Conservation (phyloP, 169 alveolate species). For the Cryptosporidium viatorum region DNA sequence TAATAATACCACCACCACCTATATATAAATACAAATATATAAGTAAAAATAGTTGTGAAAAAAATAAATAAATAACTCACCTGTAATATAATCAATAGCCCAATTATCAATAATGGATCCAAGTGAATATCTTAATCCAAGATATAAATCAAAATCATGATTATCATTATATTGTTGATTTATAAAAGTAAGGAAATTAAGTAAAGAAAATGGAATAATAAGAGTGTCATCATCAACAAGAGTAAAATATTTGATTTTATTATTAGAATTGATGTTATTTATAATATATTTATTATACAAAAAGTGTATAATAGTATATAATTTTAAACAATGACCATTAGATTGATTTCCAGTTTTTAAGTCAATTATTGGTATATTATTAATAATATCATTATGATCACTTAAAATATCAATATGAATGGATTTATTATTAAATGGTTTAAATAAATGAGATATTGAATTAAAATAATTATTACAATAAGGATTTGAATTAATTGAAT, state of each 20-base stretch:
- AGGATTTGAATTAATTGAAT: constrained; percentile 6
- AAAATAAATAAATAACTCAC: not conserved
- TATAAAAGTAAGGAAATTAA: constrained; percentile 18
- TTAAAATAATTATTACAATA: constrained; percentile 25
- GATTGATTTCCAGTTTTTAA: constrained; percentile 47
- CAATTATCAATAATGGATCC: constrained; percentile 63
- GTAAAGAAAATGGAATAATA: constrained; percentile 36
- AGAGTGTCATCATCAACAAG: constrained; percentile 70
- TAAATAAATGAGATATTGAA: not conserved
- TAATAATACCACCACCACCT: constrained; percentile 69
- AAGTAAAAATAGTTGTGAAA: not conserved
- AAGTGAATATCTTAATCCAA: constrained; percentile 70
- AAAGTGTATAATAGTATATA: constrained; percentile 41
- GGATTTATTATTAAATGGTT: not conserved
- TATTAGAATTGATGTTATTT: not conserved
- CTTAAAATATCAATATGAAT: constrained; percentile 35
- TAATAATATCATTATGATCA: constrained; percentile 18
- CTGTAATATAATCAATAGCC: constrained; percentile 63
- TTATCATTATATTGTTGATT: not conserved
- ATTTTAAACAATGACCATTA: constrained; percentile 53
- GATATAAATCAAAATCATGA: not conserved
- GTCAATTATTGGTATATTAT: not conserved
- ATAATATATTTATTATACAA: constrained; percentile 24
- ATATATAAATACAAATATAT: not conserved
- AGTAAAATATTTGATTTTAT: constrained; percentile 24